Evolutionary conservation across 1,284 basidiomycete species (phyloP), one percentile per base, ranked within the genome.

Genomic region (Taiwanofungus camphoratus): DNA sequence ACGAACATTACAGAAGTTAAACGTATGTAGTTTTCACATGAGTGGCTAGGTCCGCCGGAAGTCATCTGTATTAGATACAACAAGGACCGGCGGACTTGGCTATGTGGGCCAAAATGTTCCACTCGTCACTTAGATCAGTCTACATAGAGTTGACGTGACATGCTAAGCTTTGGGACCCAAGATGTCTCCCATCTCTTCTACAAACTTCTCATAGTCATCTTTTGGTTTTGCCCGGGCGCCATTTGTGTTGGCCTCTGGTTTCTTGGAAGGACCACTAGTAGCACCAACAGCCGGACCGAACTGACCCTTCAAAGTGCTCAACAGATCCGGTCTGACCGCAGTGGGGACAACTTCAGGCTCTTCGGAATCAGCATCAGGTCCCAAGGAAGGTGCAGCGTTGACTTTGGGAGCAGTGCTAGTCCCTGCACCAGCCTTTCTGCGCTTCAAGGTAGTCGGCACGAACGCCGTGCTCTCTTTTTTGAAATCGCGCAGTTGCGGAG

Each of bases 391-490:
- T 0, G 84, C 84, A 2, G 85, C 79, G 52, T 87, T 79, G 31
- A 87, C 56, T 50, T 69, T 75, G 5, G 51, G 36, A 7, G 71
- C 58, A 8, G 68, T 56, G 19, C 59, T 49, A 19, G 55, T 52
- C 7, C 55, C 59, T 9, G 61, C 59, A 11, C 58, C 61, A 21
- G 66, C 61, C 51, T 72, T 83, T 64, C 79, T 87, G 35, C 80
- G 73, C 56, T 82, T 83, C 40, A 88, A 59, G 3, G 81, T 65
- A 4, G 76, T 60, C 4, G 92, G 92, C 1, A 95, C 79, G 56
- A 97, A 96, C 0, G 87, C 79, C 0, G 90, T 93, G 6, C 86
- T 82, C 61, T 97, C 92, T 62, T 91, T 92, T 67, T 92, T 91
- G 52, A 96, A 72, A 61, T 97, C 89, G 18, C 92, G 84, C 35